Evolutionary conservation across 2,329 filamentous ascomycete genomes (phyloP).

Genomic region (Pyricularia pennisetigena): DNA sequence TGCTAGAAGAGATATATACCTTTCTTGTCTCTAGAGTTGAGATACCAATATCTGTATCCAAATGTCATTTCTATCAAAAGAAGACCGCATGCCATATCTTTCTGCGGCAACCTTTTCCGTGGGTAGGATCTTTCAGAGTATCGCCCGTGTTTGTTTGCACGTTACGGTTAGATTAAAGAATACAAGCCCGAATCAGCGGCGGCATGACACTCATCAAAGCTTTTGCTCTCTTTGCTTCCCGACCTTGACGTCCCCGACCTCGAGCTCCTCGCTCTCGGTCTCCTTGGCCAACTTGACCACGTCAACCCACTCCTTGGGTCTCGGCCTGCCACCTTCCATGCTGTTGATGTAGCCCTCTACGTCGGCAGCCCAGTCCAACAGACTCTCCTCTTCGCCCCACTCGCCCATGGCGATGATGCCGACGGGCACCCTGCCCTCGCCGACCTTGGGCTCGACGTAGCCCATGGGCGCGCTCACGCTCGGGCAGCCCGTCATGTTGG

Average conservation of each 20-base stretch:
- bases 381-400: slow-evolving; percentile 56
- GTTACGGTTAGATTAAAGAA: background rate
- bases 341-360: slow-evolving; percentile 40
- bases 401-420: slow-evolving; percentile 55
- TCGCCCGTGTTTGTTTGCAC: background rate
- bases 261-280: background rate
- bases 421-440: slow-evolving; percentile 49
- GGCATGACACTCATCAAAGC: background rate
- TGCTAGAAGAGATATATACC: background rate
- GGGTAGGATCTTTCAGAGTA: background rate
- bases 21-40: background rate
- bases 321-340: slow-evolving; percentile 36
- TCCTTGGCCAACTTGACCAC: slow-evolving; percentile 31
- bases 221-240: background rate
- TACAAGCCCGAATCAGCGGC: background rate
- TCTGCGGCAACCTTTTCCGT: background rate
- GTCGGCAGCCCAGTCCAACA: slow-evolving; percentile 50
- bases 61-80: background rate
- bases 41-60: background rate
- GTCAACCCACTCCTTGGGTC: slow-evolving; percentile 49
- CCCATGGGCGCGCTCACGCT: slow-evolving; percentile 67
- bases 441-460: slow-evolving; percentile 49
- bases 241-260: background rate
- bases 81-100: background rate
- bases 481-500: slow-evolving; percentile 74